A percentile compares a stretch with the other conserved stretches of the same genome.
Conservation (phyloP, 495 filamentous ascomycete genomes). For the Penicillium manginii region DNA sequence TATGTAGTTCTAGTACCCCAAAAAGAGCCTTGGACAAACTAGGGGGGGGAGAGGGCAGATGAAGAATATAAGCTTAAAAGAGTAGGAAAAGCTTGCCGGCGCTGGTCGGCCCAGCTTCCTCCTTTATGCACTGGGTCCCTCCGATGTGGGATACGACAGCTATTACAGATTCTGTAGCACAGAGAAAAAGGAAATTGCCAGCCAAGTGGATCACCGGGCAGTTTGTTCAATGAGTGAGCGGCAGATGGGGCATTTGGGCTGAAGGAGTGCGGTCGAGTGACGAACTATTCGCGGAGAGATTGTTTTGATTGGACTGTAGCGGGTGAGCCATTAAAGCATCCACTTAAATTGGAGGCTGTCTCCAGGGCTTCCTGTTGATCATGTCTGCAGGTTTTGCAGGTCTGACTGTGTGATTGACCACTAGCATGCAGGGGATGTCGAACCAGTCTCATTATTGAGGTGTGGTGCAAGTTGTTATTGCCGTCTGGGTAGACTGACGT, state of each 20-base stretch:
- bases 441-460: neutral
- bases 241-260: slow-evolving; percentile 1
- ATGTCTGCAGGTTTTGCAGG: neutral
- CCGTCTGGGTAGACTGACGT: too few relatives aligned
- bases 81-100: neutral
- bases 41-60: neutral
- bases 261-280: slow-evolving; percentile 7
- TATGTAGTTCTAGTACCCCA: too few relatives aligned
- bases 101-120: neutral
- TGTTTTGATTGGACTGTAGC: slow-evolving; percentile 16
- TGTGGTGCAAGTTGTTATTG: neutral
- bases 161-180: neutral
- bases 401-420: neutral
- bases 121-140: neutral
- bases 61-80: slow-evolving; percentile 2
- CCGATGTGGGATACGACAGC: neutral
- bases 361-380: neutral
- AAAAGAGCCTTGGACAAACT: too few relatives aligned
- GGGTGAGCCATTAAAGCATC: neutral
- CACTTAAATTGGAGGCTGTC: neutral
- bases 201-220: slow-evolving; percentile 7
- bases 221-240: slow-evolving; percentile 1
- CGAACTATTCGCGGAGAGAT: slow-evolving; percentile 1
- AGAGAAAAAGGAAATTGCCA: neutral
- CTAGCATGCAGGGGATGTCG: too few relatives aligned